These are phyloP conservation scores for Heritiera fomes DNA, from an alignment of 345 rosid genomes.

Conservation along the genomic window DNA sequence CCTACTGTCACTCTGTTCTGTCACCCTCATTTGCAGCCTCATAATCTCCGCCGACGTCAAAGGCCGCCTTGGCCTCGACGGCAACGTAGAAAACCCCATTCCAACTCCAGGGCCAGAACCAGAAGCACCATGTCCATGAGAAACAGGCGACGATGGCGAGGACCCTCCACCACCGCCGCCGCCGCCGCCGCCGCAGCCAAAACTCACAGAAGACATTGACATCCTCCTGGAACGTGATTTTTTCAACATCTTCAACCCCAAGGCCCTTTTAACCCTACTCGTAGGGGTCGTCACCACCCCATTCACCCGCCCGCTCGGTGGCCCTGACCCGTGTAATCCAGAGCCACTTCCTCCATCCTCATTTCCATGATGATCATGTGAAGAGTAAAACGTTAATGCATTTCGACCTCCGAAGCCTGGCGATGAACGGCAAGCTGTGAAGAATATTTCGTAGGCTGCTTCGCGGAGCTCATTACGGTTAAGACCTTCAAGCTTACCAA, in stretches of 20 bases:
- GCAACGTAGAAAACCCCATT: constrained; percentile 40
- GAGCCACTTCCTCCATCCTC: constrained; percentile 40
- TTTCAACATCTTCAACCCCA: constrained; percentile 77
- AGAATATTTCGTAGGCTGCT: constrained; percentile 85
- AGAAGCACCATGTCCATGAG: constrained; percentile 12
- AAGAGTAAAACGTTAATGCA: constrained; percentile 61
- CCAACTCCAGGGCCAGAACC: constrained; percentile 35
- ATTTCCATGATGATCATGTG: constrained; percentile 37
- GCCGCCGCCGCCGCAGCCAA: not conserved
- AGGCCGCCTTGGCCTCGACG: constrained; percentile 61
- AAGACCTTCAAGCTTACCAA: constrained; percentile 53
- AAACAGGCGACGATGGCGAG: constrained; percentile 54
- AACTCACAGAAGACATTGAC: constrained; percentile 35
- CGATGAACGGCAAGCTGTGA: constrained; percentile 82
- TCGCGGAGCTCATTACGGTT: constrained; percentile 73
- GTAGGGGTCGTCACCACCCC: constrained; percentile 73
- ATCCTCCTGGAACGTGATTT: constrained; percentile 70
- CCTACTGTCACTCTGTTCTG: constrained; percentile 84
- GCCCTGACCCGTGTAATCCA: constrained; percentile 23
- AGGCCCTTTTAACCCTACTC: constrained; percentile 69
- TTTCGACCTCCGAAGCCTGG: constrained; percentile 83
- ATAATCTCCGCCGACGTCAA: constrained; percentile 89
- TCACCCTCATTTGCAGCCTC: constrained; percentile 90
- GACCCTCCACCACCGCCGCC: constrained; percentile 28
- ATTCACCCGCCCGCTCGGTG: constrained; percentile 31